Evolutionary conservation across 1,139 yeast genomes (phyloP).

Genomic region (Kodamaea suecica): DNA sequence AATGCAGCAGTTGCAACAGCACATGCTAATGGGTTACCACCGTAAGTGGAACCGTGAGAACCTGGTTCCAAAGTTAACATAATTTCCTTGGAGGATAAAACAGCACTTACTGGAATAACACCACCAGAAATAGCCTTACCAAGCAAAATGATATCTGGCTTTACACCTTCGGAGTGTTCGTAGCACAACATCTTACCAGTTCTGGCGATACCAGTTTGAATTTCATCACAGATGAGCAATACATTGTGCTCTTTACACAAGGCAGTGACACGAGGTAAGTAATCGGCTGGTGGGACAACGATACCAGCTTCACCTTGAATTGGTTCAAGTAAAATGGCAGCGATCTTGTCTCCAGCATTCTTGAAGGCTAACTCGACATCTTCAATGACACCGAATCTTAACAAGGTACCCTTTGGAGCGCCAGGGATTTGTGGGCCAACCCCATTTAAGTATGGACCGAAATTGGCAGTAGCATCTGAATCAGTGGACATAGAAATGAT

Average conservation of each 20-base stretch:
- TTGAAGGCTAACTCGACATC: conserved; percentile 82
- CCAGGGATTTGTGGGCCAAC: conserved; percentile 82
- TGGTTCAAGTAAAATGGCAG: conserved; percentile 91
- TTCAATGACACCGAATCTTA: conserved; percentile 79
- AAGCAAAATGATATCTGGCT: conserved; percentile 81
- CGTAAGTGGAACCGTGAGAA: conserved; percentile 96
- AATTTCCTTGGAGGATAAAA: conserved; percentile 79
- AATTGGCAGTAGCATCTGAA: conserved; percentile 83
- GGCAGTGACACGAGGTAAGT: conserved; percentile 67
- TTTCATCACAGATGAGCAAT: conserved; percentile 89
- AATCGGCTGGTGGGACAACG: conserved; percentile 86
- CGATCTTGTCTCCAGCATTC: conserved; percentile 85
- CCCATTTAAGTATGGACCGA: conserved; percentile 85
- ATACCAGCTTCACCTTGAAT: conserved; percentile 99
- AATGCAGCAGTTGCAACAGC: conserved; percentile 94
- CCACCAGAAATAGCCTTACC: conserved; percentile 98
- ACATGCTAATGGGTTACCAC: conserved; percentile 96
- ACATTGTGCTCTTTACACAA: conserved; percentile 84
- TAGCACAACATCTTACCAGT: conserved; percentile 92
- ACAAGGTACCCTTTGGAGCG: conserved; percentile 46
- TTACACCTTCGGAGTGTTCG: conserved; percentile 77
- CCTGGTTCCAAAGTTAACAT: conserved; percentile 93
- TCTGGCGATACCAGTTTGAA: conserved; percentile 97
- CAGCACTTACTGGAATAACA: conserved; percentile 88
- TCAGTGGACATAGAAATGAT: conserved; percentile 96